Conservation (phyloP, 2,329 filamentous ascomycete genomes). For the Alternaria rosae region DNA sequence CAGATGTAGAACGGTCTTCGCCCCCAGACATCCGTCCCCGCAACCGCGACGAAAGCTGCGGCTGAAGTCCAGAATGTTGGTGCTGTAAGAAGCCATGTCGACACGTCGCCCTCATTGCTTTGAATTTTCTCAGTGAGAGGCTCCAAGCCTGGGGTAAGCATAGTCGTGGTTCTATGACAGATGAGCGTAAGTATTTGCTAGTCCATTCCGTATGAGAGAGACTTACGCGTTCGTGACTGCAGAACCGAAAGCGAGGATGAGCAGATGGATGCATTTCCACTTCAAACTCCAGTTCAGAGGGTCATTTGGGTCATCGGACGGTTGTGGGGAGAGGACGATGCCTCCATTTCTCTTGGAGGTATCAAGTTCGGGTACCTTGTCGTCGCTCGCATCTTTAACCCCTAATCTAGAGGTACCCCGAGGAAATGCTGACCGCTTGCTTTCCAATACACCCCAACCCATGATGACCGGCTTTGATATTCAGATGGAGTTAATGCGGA, state of each 20-base stretch:
- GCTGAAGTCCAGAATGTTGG: slow-evolving; percentile 24
- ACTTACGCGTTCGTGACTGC: slow-evolving; percentile 21
- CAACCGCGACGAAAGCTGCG: slow-evolving; percentile 17
- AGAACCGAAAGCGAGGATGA: slow-evolving; percentile 21
- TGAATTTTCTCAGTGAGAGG: slow-evolving; percentile 12
- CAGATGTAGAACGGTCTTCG: slow-evolving; percentile 17
- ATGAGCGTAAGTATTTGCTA: not conserved
- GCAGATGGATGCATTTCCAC: slow-evolving; percentile 17
- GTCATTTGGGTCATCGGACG: slow-evolving; percentile 16
- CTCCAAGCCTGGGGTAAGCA: slow-evolving; percentile 21
- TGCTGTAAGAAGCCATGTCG: slow-evolving; percentile 20
- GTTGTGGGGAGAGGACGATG: slow-evolving; percentile 7
- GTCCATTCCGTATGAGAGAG: not conserved
- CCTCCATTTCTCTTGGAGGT: slow-evolving; percentile 9
- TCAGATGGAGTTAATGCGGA: not conserved
- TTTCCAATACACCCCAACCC: slow-evolving; percentile 23
- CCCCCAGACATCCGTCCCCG: slow-evolving; percentile 20
- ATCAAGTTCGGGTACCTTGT: slow-evolving; percentile 10
- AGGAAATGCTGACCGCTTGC: slow-evolving; percentile 11
- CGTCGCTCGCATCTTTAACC: slow-evolving; percentile 6
- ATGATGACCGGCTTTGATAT: slow-evolving; percentile 1
- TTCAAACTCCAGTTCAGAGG: slow-evolving; percentile 19
- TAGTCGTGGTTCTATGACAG: slow-evolving; percentile 11
- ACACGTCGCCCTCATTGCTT: slow-evolving; percentile 17
- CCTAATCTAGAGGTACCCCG: slow-evolving; percentile 15